Percentiles rank a stretch among this genome's conserved stretches.
These are phyloP conservation scores for Suhomyces prunicola DNA, from an alignment of 805 yeast species.

Conservation along the genomic window DNA sequence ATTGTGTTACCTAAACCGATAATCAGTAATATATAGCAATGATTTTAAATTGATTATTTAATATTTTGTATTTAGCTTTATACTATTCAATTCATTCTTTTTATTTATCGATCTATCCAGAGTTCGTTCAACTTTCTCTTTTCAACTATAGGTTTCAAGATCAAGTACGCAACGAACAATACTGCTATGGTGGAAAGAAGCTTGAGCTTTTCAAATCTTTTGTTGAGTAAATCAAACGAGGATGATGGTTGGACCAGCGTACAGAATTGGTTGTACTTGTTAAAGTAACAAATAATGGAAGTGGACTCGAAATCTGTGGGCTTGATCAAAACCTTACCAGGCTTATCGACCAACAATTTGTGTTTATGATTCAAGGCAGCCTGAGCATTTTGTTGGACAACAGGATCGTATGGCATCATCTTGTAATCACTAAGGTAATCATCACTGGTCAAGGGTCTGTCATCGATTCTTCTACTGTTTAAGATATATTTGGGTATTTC, in stretches of 20 bases:
- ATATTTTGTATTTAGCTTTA: background rate
- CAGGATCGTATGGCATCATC: constrained; percentile 63
- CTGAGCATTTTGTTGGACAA: constrained; percentile 41
- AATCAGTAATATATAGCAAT: too few relatives aligned
- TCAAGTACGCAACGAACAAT: constrained; percentile 44
- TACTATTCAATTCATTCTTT: background rate
- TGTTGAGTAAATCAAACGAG: constrained; percentile 73
- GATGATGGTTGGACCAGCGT: constrained; percentile 76
- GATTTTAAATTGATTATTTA: too few relatives aligned
- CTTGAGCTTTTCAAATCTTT: constrained; percentile 63
- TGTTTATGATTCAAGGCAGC: constrained; percentile 37
- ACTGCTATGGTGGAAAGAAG: constrained; percentile 57
- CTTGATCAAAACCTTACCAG: constrained; percentile 25
- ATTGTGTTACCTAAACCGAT: too few relatives aligned
- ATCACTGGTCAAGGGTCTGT: constrained; percentile 45
- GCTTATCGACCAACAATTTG: constrained; percentile 19
- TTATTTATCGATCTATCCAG: constrained; percentile 40
- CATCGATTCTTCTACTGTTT: constrained; percentile 67
- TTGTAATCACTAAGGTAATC: constrained; percentile 58
- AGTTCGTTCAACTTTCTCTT: constrained; percentile 48
- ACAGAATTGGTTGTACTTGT: constrained; percentile 65
- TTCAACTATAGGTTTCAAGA: constrained; percentile 57
- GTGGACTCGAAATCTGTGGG: constrained; percentile 80
- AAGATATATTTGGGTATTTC: constrained; percentile 68
- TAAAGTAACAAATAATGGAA: constrained; percentile 60